Conservation (phyloP, 1,284 basidiomycete species). For the Ustilago lituana region DNA sequence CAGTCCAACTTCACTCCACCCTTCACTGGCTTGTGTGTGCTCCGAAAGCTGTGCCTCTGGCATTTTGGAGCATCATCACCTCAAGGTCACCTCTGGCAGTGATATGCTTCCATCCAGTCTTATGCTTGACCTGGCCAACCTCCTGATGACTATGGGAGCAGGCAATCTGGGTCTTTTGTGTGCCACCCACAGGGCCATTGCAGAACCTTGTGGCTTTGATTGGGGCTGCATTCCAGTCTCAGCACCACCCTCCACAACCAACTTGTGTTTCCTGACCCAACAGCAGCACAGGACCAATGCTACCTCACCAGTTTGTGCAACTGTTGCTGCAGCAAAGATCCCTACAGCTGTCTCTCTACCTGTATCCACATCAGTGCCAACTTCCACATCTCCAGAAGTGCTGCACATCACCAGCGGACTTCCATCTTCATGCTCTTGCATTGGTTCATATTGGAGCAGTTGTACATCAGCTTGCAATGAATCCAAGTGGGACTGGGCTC, state of each 20-base stretch:
- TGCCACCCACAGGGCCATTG: constrained; percentile 40
- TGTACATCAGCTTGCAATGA: constrained; percentile 17
- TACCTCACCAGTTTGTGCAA: background rate
- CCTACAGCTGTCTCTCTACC: constrained; percentile 12
- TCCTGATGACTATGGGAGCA: constrained; percentile 40
- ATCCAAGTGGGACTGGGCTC: constrained; percentile 48
- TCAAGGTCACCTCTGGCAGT: constrained; percentile 15
- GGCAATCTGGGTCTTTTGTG: constrained; percentile 36
- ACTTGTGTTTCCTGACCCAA: constrained; percentile 8
- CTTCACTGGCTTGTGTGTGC: constrained; percentile 36
- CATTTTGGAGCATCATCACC: constrained; percentile 36
- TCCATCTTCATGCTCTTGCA: constrained; percentile 11
- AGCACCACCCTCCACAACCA: constrained; percentile 18
- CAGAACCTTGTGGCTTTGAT: constrained; percentile 41
- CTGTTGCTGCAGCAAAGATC: background rate
- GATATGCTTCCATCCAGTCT: constrained; percentile 20
- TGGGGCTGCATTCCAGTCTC: constrained; percentile 29
- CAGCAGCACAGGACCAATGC: constrained; percentile 14
- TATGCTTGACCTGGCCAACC: constrained; percentile 36
- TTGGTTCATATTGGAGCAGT: constrained; percentile 14
- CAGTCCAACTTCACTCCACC: constrained; percentile 12
- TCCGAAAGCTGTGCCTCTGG: constrained; percentile 41
- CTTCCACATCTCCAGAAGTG: constrained; percentile 20
- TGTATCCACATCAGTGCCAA: constrained; percentile 17
- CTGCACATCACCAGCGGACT: background rate